Conservation (phyloP, 768 basidiomycete genomes). For the Hemileccinum impolitum region DNA sequence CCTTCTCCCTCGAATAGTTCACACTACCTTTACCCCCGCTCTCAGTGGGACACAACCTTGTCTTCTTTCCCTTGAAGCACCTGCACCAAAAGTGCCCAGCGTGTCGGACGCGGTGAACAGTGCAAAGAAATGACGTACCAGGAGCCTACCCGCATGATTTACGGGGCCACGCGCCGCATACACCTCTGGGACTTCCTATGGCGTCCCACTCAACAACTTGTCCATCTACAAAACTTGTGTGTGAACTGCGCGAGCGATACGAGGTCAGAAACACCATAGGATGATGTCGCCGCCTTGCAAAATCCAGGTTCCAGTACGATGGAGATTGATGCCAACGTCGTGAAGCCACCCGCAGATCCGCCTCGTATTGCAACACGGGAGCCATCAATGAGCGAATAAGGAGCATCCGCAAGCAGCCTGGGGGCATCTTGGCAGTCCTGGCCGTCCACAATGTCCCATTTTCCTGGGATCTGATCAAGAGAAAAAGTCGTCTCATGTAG, state of each 20-base stretch:
- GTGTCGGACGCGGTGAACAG: not conserved
- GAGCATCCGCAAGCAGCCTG: slow-evolving; percentile 41
- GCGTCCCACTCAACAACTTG: slow-evolving; percentile 61
- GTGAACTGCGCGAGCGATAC: slow-evolving; percentile 53
- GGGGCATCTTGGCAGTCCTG: slow-evolving; percentile 60
- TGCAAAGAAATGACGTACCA: slow-evolving; percentile 39
- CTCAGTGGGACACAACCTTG: slow-evolving; percentile 49
- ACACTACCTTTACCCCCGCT: slow-evolving; percentile 24
- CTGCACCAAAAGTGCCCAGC: slow-evolving; percentile 33
- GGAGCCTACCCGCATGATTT: slow-evolving; percentile 53
- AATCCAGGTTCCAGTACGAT: slow-evolving; percentile 38
- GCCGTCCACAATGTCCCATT: slow-evolving; percentile 77
- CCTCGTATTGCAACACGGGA: slow-evolving; percentile 68
- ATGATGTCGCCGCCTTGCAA: slow-evolving; percentile 59
- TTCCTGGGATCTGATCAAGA: slow-evolving; percentile 38
- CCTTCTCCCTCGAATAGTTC: slow-evolving; percentile 45
- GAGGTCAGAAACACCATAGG: slow-evolving; percentile 71
- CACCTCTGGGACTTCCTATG: slow-evolving; percentile 50
- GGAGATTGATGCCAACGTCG: slow-evolving; percentile 50
- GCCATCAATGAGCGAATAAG: slow-evolving; percentile 56
- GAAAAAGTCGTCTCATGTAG: slow-evolving; percentile 33
- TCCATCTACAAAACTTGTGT: slow-evolving; percentile 69
- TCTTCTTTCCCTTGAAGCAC: slow-evolving; percentile 68
- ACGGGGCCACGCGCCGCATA: slow-evolving; percentile 63
- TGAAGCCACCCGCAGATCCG: slow-evolving; percentile 71